Base-by-base conservation (phyloP, 768 basidiomycete species). In the Serendipita sp. region DNA sequence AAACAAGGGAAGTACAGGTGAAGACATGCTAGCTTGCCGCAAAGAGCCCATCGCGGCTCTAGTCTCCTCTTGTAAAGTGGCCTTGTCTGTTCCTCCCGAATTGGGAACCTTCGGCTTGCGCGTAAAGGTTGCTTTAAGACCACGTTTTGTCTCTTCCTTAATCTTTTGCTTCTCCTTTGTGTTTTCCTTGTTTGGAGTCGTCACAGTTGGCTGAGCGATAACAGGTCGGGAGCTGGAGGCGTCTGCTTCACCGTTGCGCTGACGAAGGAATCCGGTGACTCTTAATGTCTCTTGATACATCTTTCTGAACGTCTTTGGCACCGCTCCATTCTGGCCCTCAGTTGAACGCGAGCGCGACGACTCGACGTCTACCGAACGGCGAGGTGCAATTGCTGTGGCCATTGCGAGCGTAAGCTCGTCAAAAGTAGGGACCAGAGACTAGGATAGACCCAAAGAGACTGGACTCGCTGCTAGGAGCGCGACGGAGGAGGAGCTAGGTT, bases 71-170 rank as follows among this genome's bases (percentile, higher is more conserved):
- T 38, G 16, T 34, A 10, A n/a, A 38, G 23, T 36, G 18, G 16
- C 36, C 16, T 23, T 60, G 56, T 38, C 56, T 34, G 28, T 36
- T 34, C 56, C 28, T n/a, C 56, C 56, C n/a, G 56, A 60, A 38
- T 28, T 60, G 56, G 56, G 35, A 60, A 60, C 28, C 56, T 60
- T 60, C 16, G 56, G 56, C 35, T 60, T 60, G 56, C 56, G 56
- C 28, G 56, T 60, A 60, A 60, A 60, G 8, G 56, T 60, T n/a
- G 34, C 28, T 60, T 34, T 60, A 30, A 60, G 36, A 34, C 56
- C 56, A n/a, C 56, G 56, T 38, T 60, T 60, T 8, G 28, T 34
- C 16, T 60, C 56, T 4, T 60, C 56, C 32, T 32, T 32, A 3
- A 30, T 10, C 28, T 60, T 60, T 38, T 60, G 30, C n/a, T 60